Conservation (phyloP, 805 yeast genomes). For the Sugiyamaella floridensis region DNA sequence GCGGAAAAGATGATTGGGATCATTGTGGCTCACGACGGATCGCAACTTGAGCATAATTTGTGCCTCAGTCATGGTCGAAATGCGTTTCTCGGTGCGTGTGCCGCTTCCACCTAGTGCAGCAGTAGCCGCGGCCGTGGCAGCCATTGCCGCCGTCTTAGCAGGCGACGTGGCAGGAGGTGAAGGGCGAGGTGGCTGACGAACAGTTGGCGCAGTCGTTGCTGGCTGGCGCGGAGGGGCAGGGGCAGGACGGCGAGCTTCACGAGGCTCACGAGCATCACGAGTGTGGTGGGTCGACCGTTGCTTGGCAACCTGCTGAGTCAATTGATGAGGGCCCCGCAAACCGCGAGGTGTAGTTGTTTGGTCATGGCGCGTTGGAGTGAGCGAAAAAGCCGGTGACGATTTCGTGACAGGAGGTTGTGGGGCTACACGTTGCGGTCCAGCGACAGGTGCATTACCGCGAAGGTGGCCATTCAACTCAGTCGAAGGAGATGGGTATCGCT, state of each 20-base stretch:
- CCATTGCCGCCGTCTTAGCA: conserved; percentile 10
- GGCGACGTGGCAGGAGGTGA: conserved; percentile 6
- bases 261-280: neutral
- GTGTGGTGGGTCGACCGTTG: no score
- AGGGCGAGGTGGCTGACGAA: neutral
- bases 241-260: conserved; percentile 2
- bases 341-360: no score
- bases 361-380: neutral
- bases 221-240: conserved; percentile 1
- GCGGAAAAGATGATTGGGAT: conserved; percentile 64
- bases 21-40: conserved; percentile 72
- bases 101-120: conserved; percentile 31
- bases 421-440: conserved; percentile 22
- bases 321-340: no score
- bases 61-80: conserved; percentile 69
- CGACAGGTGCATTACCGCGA: neutral
- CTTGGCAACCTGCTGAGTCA: no score
- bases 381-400: neutral
- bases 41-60: conserved; percentile 77
- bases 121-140: conserved; percentile 40
- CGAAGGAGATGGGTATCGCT: conserved; percentile 1
- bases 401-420: conserved; percentile 20
- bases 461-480: conserved; percentile 1
- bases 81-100: conserved; percentile 53
- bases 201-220: neutral